Conservation (phyloP, 345 rosid species). For the Populus simonii region DNA sequence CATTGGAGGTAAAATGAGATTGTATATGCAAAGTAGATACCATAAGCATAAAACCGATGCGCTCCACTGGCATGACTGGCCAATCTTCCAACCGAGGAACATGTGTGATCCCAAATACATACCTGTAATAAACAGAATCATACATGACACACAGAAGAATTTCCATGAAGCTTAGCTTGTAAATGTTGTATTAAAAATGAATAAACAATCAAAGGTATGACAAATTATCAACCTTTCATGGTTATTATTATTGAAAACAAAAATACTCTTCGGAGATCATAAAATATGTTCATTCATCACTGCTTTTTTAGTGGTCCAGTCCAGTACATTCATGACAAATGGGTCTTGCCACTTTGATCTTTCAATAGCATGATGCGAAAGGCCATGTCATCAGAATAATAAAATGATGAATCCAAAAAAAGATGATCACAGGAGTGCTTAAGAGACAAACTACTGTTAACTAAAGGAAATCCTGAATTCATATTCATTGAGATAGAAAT, state of each 20-base stretch:
- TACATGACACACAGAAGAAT: not conserved
- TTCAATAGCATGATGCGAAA: not conserved
- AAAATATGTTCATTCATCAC: not conserved
- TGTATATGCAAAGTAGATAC: constrained; percentile 29
- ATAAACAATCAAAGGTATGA: not conserved
- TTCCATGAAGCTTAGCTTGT: not conserved
- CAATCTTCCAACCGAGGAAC: constrained; percentile 92
- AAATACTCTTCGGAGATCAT: not conserved
- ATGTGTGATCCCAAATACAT: constrained; percentile 83
- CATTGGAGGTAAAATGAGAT: not conserved
- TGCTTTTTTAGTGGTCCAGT: not conserved
- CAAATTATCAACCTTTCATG: not conserved
- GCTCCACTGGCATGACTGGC: constrained; percentile 94
- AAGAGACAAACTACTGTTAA: not conserved
- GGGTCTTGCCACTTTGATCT: not conserved
- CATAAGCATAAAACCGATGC: constrained; percentile 79
- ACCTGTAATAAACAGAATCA: constrained; percentile 42
- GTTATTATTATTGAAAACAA: not conserved
- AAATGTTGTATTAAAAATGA: not conserved
- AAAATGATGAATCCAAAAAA: not conserved
- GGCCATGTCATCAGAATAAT: not conserved
- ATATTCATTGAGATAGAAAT: too few relatives aligned
- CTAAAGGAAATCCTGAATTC: not conserved
- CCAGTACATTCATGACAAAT: not conserved
- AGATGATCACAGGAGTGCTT: not conserved